Conservation (phyloP, 2,329 filamentous ascomycete species). For the Parasarocladium wereldwijsianum region DNA sequence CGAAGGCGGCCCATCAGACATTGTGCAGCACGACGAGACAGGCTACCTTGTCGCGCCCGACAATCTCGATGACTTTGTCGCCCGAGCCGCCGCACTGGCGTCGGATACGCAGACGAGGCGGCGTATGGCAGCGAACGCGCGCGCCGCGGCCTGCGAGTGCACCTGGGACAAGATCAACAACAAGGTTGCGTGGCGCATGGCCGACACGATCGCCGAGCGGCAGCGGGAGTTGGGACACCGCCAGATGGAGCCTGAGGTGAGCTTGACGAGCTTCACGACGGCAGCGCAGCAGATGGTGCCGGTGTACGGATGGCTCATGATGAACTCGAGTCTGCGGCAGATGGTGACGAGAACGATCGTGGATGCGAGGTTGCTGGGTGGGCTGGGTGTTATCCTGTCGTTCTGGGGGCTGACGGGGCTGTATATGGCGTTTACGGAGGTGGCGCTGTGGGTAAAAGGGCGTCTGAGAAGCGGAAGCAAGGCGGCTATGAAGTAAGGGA, state of each 20-base stretch:
- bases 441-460: conserved; percentile 23
- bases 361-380: conserved; percentile 27
- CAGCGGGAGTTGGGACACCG: conserved; percentile 16
- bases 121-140: conserved; percentile 30
- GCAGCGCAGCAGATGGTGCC: conserved; percentile 19
- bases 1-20: conserved; percentile 55
- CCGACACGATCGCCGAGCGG: conserved; percentile 33
- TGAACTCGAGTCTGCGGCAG: conserved; percentile 23
- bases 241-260: neutral
- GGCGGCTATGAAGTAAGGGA: conserved; percentile 4
- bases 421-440: conserved; percentile 34
- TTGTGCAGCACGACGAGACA: conserved; percentile 41
- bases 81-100: conserved; percentile 33
- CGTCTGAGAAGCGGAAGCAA: conserved; percentile 15
- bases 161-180: conserved; percentile 63
- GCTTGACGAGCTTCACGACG: neutral
- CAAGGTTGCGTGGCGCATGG: conserved; percentile 50
- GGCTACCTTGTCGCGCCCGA: conserved; percentile 46
- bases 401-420: conserved; percentile 34
- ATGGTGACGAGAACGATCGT: conserved; percentile 20
- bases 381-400: conserved; percentile 28
- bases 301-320: conserved; percentile 28
- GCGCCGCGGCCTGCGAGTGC: conserved; percentile 43
- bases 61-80: conserved; percentile 45
- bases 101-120: conserved; percentile 26